A percentile compares a stretch with the other conserved stretches of the same genome.
These are phyloP conservation scores for Saprolegnia diclina DNA, from an alignment of 352 stramenopile genomes.

Conservation along the genomic window DNA sequence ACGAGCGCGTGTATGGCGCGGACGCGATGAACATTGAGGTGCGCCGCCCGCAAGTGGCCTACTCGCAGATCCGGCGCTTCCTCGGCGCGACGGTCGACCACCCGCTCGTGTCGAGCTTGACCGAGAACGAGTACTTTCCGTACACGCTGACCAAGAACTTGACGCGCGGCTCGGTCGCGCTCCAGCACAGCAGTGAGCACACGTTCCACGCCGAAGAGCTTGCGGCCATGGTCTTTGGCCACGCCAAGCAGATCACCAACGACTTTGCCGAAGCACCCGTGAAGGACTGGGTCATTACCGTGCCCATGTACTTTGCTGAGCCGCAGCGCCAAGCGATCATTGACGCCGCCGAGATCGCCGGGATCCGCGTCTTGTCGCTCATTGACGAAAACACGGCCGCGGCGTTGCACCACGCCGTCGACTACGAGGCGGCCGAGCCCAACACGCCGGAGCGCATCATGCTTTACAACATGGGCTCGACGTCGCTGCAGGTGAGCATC, in stretches of 20 bases:
- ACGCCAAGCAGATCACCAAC: constrained; percentile 81
- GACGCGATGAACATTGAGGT: constrained; percentile 90
- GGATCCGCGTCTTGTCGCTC: constrained; percentile 92
- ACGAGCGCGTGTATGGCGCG: constrained; percentile 92
- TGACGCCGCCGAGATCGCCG: constrained; percentile 91
- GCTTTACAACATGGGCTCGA: constrained; percentile 98
- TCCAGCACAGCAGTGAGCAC: constrained; percentile 48
- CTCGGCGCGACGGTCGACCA: constrained; percentile 82
- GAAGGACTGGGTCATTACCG: constrained; percentile 94
- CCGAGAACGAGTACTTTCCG: constrained; percentile 69
- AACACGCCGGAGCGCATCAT: constrained; percentile 80
- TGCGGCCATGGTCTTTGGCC: constrained; percentile 93
- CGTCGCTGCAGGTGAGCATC: constrained; percentile 83
- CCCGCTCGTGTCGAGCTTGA: constrained; percentile 50
- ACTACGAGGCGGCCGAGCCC: constrained; percentile 76
- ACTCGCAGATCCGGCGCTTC: constrained; percentile 84
- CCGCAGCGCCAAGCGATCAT: constrained; percentile 91
- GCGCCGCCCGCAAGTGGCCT: constrained; percentile 89
- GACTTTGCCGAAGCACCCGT: constrained; percentile 64
- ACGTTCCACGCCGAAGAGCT: constrained; percentile 92
- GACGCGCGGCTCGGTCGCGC: constrained; percentile 57
- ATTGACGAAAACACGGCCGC: constrained; percentile 98
- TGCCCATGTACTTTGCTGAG: constrained; percentile 94
- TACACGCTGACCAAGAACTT: constrained; percentile 79
- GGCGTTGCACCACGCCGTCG: constrained; percentile 93